Conservation (phyloP, 1,284 basidiomycete genomes). For the Cerrena zonata region DNA sequence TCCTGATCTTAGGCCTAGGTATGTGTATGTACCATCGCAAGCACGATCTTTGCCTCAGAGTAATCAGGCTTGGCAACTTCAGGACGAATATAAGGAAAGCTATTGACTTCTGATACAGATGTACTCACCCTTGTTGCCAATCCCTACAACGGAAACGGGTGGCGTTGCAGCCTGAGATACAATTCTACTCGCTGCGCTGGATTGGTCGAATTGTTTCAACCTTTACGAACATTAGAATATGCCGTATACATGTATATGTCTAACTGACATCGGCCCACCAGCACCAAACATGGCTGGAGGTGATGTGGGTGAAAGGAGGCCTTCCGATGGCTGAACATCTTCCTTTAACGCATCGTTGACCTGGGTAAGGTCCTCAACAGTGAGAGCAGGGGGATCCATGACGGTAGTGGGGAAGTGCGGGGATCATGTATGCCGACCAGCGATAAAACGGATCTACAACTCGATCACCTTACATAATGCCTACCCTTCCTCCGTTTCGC, state of each 20-base stretch:
- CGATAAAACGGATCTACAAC: not conserved
- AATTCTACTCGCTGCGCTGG: constrained; percentile 57
- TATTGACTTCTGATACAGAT: not conserved
- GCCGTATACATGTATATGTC: not conserved
- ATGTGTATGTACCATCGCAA: constrained; percentile 77
- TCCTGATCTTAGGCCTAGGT: constrained; percentile 24
- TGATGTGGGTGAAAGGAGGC: constrained; percentile 11
- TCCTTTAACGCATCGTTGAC: constrained; percentile 28
- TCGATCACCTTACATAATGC: not conserved
- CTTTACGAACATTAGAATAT: constrained; percentile 31
- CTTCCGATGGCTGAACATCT: constrained; percentile 19
- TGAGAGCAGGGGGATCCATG: constrained; percentile 1
- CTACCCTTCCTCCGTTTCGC: too few relatives aligned
- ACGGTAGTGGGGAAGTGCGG: not conserved
- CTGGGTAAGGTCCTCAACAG: constrained; percentile 22
- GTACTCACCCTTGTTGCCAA: constrained; percentile 68
- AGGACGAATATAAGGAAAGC: not conserved
- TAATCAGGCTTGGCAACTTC: constrained; percentile 94
- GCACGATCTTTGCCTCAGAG: constrained; percentile 95
- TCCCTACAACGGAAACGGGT: constrained; percentile 73
- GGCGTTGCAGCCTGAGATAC: constrained; percentile 68
- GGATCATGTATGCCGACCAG: not conserved
- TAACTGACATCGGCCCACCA: constrained; percentile 33
- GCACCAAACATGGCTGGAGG: constrained; percentile 33
- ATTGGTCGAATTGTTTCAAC: constrained; percentile 76